Base-by-base conservation (phyloP, 2,329 filamentous ascomycete genomes). In the Decorospora gaudefroyi region DNA sequence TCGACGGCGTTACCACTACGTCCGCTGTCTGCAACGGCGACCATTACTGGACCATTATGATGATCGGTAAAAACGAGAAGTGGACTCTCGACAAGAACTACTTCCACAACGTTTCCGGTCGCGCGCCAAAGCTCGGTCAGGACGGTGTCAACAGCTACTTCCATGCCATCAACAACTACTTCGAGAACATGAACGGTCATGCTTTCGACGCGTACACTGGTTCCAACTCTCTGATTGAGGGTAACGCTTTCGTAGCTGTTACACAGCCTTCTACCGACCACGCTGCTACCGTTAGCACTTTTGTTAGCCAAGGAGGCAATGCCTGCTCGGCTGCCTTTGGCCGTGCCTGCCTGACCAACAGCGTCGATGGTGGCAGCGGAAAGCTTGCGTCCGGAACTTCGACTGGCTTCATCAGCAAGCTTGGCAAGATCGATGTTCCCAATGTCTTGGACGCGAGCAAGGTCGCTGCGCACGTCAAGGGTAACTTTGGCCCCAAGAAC, bases 21-120 rank as follows among this genome's bases (percentile, higher is more conserved):
- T 76, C 74, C 1, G 67, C 73, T 7, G 66, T 65, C 17, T 78
- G 75, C 51, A 72, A 78, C 42, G 64, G 62, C 16, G 65, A 78
- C 30, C 74, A 76, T 54, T 78, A 78, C 65, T 78, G 75, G 76
- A 66, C 63, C 3, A 63, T 75, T 38, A 69, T 75, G 39, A 67
- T 76, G 49, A 60, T 64, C 26, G 74, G 70, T 7, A 64, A 67
- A 7, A 59, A 59, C 13, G 74, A 76, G 45, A 56, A 68, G 19
- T 62, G 73, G 29, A 77, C 75, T 6, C 54, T 76, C 11, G 65
- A 70, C 37, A 65, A 68, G 29, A 77, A 78, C 64, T 76, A 72
- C 56, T 63, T 75, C 52, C 72, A 75, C 60, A 61, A 76, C 53
- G 66, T 70, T 13, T 72, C 72, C 2, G 75, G 75, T 10, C 74